Conservation (phyloP, 2,329 filamentous ascomycete genomes). For the Raffaelea ambrosiae region DNA sequence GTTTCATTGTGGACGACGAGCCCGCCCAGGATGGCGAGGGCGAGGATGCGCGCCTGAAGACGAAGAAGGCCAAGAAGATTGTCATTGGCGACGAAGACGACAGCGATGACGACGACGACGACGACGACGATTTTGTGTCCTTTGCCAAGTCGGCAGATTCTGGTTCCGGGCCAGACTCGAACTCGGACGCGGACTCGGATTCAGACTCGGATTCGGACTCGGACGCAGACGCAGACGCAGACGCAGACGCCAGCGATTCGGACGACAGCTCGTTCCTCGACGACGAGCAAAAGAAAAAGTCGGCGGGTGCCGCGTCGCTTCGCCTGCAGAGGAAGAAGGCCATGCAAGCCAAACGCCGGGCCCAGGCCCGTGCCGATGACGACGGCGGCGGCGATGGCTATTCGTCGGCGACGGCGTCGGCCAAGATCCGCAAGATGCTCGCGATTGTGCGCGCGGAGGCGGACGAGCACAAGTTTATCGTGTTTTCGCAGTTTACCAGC, state of each 20-base stretch:
- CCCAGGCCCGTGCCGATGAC: background rate
- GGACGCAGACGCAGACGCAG: conserved; percentile 14
- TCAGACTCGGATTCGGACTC: conserved; percentile 14
- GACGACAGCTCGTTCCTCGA: conserved; percentile 24
- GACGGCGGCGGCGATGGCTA: conserved; percentile 12
- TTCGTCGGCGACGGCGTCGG: conserved; percentile 49
- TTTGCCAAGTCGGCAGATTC: background rate
- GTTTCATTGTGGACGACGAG: conserved; percentile 47
- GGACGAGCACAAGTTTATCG: conserved; percentile 85
- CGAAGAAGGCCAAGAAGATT: conserved; percentile 21
- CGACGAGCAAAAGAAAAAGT: conserved; percentile 6
- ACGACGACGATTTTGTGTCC: conserved; percentile 5
- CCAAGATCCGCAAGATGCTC: conserved; percentile 84
- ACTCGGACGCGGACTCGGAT: conserved; percentile 18
- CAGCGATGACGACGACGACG: background rate
- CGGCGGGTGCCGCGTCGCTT: background rate
- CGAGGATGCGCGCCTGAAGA: conserved; percentile 10
- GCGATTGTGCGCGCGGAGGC: conserved; percentile 73
- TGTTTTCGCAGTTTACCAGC: conserved; percentile 96
- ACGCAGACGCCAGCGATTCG: conserved; percentile 21
- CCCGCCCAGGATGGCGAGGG: background rate
- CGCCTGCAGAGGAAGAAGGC: no score
- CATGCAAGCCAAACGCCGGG: no score
- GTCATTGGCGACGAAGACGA: background rate
- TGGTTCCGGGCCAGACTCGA: conserved; percentile 6